Percentiles rank a stretch among this genome's conserved stretches.
phyloP scores from a whole-genome alignment of 2,329 filamentous ascomycete species.

The Fusarium udum region DNA sequence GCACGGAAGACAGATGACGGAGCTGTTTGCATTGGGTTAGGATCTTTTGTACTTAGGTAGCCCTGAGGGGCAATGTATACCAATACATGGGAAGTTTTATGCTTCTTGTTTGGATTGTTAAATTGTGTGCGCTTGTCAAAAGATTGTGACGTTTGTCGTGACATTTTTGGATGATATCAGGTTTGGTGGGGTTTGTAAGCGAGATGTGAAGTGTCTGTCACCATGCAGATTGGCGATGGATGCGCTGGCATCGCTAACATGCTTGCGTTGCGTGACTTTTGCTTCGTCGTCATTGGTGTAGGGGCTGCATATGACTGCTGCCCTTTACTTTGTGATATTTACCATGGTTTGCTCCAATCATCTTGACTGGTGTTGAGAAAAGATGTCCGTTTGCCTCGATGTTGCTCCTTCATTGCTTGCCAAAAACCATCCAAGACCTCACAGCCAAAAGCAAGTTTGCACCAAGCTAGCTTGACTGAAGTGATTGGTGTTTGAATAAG shows the following conservation, averaged over 20 bases:
- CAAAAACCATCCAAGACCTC: accelerated
- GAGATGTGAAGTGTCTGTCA: not conserved
- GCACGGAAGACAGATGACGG: slow-evolving; percentile 31
- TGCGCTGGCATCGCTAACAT: not conserved
- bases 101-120: not conserved
- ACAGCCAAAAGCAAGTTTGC: not conserved
- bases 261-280: not conserved
- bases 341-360: accelerated
- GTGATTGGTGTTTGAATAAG: accelerated
- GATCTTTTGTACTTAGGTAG: not conserved
- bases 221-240: not conserved
- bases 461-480: not conserved
- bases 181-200: not conserved
- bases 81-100: not conserved
- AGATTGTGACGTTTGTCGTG: not conserved
- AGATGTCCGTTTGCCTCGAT: not conserved
- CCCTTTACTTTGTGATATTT: not conserved
- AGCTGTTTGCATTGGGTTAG: slow-evolving; percentile 32
- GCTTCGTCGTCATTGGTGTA: not conserved
- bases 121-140: not conserved
- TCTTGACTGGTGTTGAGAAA: not conserved
- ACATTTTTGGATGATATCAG: not conserved
- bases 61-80: not conserved
- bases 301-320: not conserved
- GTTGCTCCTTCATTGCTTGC: not conserved